Evolutionary conservation across 768 basidiomycete genomes (phyloP), one percentile per base, ranked within the genome.

Genomic region (Calocybe cyanea): DNA sequence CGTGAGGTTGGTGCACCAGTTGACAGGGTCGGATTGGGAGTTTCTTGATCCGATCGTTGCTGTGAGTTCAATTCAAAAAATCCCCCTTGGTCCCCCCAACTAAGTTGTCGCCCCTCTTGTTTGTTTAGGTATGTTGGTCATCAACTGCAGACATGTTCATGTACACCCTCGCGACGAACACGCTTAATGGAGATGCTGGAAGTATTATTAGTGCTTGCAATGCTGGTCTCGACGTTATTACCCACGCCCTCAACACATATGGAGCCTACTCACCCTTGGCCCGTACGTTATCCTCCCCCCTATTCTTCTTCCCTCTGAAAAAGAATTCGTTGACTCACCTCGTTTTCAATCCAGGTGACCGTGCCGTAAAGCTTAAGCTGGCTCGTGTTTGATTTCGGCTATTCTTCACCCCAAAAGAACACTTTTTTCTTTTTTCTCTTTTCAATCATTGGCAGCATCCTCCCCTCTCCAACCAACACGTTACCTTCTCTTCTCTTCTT

Each of bases 31-130:
- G 5, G 80, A 81, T 53, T 81, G 77, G 55, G 66, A 68, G 44
- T 73, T 68, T 49, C 59, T 81, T 14, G 78, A 81, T 62, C 78
- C 80, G 4, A 70, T 76, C 32, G 62, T 78, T 17, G 68, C 71
- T 31, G 80, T 80, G 53, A 54, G 78, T 72, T 19, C 1, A 1
- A 2, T 13, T n/a, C 7, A 13, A 13, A 23, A 17, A 20, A n/a
- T 28, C 11, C 5, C 11, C 25, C 11, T 28, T n/a, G n/a, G n/a
- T 28, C 25, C 25, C 25, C 25, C 5, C 25, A 11, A 6, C 25
- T 28, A 11, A 28, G n/a, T n/a, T n/a, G n/a, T n/a, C n/a, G n/a
- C n/a, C 25, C 25, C 25, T 28, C 25, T 28, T 28, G 5, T 28
- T 28, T 28, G 5, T 28, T 28, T 28, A 58, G 57, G 52, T 50